Evolutionary conservation across 352 stramenopile genomes (phyloP), one percentile per base, ranked within the genome.

Genomic region (Plasmopara halstedii): DNA sequence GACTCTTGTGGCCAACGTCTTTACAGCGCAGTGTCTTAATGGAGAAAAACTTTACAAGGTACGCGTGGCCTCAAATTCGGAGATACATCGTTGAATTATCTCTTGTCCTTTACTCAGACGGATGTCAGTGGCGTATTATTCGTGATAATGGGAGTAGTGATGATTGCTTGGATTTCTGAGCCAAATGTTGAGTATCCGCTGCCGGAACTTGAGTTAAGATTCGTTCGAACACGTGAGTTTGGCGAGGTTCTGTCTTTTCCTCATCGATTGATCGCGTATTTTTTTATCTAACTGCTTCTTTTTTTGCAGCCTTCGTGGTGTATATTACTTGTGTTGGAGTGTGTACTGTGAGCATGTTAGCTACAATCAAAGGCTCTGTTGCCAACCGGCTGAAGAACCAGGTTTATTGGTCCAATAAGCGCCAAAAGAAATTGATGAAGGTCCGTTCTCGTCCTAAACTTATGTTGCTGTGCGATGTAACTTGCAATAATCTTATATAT

Each of bases 311-410:
- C 21, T 85, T 88, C 17, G 64, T 85, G 29, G 67, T 89, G 27
- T 93, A 93, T 46, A 86, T 93, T 21, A 73, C 82, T 15, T 70
- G 72, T 26, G 72, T 93, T 17, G 74, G 74, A 20, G 70, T 90
- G 3, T 73, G 70, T 38, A 65, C 71, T 9, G 77, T 93, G 39
- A 86, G 69, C 32, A 93, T 93, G 74, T 65, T 93, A 13, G 82
- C 82, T 25, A 90, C 78, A n/a, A 93, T 93, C 67, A 90, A 93
- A 59, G 82, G 82, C 21, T 91, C 82, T 20, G 65, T 89, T 10
- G 79, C 82, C 14, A 79, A 93, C 50, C 74, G 75, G 4, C 62
- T 93, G 14, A 93, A 91, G 52, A 90, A 86, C 47, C 82, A 91
- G 39, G 73, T 91, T 21, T 74, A 86, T 51, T 86, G 67, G 65